phyloP scores from a whole-genome alignment of 1,139 yeast species.

The Lodderomyces elongisporus region DNA sequence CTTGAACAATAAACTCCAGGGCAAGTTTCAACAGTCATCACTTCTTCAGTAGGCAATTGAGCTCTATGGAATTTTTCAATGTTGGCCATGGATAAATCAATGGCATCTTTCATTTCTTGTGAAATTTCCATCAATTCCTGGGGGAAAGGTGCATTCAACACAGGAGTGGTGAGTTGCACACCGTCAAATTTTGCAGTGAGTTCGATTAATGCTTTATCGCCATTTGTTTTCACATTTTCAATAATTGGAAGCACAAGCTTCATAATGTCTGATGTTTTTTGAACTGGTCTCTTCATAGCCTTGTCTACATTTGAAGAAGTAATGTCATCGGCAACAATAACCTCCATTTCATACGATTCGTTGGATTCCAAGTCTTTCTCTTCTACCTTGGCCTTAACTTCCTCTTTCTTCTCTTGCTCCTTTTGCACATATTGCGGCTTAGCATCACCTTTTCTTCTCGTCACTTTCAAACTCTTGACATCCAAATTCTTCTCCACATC shows the following conservation, averaged over 20 bases:
- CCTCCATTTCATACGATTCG: slow-evolving; percentile 49
- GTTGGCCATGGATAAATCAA: slow-evolving; percentile 83
- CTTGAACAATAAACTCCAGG: slow-evolving; percentile 94
- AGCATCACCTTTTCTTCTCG: slow-evolving; percentile 95
- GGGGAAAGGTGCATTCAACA: slow-evolving; percentile 83
- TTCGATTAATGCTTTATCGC: slow-evolving; percentile 83
- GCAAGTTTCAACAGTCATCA: slow-evolving; percentile 82
- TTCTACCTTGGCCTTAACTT: slow-evolving; percentile 6
- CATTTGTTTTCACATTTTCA: slow-evolving; percentile 66
- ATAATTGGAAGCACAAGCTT: slow-evolving; percentile 87
- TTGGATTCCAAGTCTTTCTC: slow-evolving; percentile 3
- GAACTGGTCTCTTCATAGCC: slow-evolving; percentile 84
- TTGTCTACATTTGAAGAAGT: slow-evolving; percentile 42
- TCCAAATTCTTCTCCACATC: slow-evolving; percentile 86
- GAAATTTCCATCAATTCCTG: slow-evolving; percentile 68
- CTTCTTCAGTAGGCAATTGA: slow-evolving; percentile 65
- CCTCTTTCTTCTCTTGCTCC: slow-evolving; percentile 1
- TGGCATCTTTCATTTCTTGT: slow-evolving; percentile 74
- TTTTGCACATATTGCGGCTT: slow-evolving; percentile 58
- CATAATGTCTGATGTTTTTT: slow-evolving; percentile 87
- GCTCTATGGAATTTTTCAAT: slow-evolving; percentile 93
- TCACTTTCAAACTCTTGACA: slow-evolving; percentile 75
- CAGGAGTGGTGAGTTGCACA: slow-evolving; percentile 65
- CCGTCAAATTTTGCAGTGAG: slow-evolving; percentile 88
- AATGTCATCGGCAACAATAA: slow-evolving; percentile 41